Base-by-base conservation (phyloP, 179 eudicot genomes). In the Silene noctiflora region DNA sequence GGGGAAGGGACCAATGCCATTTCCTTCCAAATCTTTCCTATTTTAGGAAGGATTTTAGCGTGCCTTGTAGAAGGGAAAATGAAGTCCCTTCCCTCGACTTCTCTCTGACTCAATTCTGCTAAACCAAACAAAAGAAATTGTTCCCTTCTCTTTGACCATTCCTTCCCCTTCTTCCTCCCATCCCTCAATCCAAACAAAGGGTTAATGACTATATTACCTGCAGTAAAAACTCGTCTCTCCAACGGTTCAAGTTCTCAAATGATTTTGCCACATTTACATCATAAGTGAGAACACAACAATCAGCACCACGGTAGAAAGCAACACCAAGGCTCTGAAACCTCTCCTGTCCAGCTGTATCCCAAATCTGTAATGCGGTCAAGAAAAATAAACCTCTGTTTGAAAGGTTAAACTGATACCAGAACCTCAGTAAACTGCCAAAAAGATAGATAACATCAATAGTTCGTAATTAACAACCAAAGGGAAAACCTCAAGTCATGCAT, bases 221-320 rank as follows among this genome's bases (percentile, higher is more conserved):
- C 35, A 87, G 77, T 58, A 88, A 76, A 71, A 88, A 87, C 79
- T 88, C 91, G 17, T 88, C 89, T 76, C 91, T 79, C 91, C 91
- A 85, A 39, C 83, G 84, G 76, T 82, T 86, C 60, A 88, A 84
- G 66, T 83, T 88, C 70, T 88, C 89, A 81, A 85, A 88, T 62
- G 91, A 88, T 83, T 88, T 88, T 78, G 80, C 82, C 70, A 82
- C 85, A 55, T 88, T 88, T n/a, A 87, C 91, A 82, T 88, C 89
- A 53, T 80, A 88, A 20, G 86, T 86, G 67, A 88, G 88, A 78
- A 88, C 91, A 79, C 91, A 88, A 29, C 86, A 86, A 73, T 88
- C 91, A 59, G 91, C 91, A 29, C 91, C 91, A 64, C 89, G 88
- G 76, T 88, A 88, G 71, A 88, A 88, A 46, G 91, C 91, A 46